Evolutionary conservation across 2,329 filamentous ascomycete species (phyloP).

Genomic region (Trichoderma citrinoviride): DNA sequence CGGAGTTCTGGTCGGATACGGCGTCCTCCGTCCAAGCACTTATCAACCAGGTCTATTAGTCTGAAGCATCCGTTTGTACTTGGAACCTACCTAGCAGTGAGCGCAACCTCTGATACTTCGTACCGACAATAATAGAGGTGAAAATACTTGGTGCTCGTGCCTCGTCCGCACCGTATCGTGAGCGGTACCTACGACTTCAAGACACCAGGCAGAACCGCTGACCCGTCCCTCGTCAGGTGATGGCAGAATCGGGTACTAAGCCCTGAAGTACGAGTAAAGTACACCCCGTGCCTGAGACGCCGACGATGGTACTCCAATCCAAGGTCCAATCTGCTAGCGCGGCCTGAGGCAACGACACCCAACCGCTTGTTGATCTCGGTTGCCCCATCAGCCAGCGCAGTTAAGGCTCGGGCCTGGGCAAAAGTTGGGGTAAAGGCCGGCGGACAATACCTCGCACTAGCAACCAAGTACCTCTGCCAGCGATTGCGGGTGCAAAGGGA

Average conservation of each 20-base stretch:
- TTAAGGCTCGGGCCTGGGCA: constrained; percentile 3
- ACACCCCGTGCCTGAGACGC: neutral
- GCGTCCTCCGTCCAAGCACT: too few relatives aligned
- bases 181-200: too few relatives aligned
- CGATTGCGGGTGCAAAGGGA: constrained; percentile 1
- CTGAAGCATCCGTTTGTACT: too few relatives aligned
- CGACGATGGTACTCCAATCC: neutral
- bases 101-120: neutral
- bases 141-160: too few relatives aligned
- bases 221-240: neutral
- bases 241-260: too few relatives aligned
- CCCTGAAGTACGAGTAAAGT: neutral
- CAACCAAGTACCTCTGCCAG: neutral
- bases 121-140: too few relatives aligned
- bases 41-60: too few relatives aligned
- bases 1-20: too few relatives aligned
- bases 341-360: constrained; percentile 14
- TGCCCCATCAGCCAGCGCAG: constrained; percentile 19
- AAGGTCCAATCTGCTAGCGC: neutral
- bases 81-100: too few relatives aligned
- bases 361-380: constrained; percentile 17
- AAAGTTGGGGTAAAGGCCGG: constrained; percentile 13
- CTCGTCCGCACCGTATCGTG: too few relatives aligned
- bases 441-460: neutral
- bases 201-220: neutral